Conservation (phyloP, 1,284 basidiomycete species). For the Moniliella sp. region DNA sequence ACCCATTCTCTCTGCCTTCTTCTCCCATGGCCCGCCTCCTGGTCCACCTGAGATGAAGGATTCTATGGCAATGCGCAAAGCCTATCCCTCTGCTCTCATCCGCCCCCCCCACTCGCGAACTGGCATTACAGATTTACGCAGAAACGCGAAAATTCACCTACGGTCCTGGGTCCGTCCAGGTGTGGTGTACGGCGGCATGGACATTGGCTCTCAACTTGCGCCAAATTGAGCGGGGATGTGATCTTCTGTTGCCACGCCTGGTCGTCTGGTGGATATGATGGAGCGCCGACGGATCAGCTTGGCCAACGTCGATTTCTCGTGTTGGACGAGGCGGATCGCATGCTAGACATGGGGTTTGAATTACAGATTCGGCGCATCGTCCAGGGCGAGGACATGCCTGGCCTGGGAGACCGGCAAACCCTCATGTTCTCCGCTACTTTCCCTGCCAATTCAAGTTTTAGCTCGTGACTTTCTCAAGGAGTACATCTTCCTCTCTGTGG, state of each 20-base stretch:
- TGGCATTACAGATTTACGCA: slow-evolving; percentile 36
- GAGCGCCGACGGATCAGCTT: slow-evolving; percentile 34
- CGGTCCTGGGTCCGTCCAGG: slow-evolving; percentile 11
- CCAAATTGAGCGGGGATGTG: too few species aligned
- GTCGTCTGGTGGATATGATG: slow-evolving; percentile 38
- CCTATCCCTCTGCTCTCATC: slow-evolving; percentile 30
- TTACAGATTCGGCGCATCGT: slow-evolving; percentile 26
- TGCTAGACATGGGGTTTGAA: slow-evolving; percentile 35
- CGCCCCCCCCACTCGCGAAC: slow-evolving; percentile 38
- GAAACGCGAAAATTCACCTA: too few species aligned
- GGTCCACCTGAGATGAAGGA: too few species aligned
- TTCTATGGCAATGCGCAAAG: too few species aligned
- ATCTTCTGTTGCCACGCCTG: slow-evolving; percentile 38
- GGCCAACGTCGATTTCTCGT: slow-evolving; percentile 31
- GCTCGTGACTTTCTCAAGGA: slow-evolving; percentile 78
- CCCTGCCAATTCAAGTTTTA: slow-evolving; percentile 68
- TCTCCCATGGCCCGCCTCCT: slow-evolving; percentile 3
- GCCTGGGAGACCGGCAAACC: too few species aligned
- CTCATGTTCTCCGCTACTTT: slow-evolving; percentile 40
- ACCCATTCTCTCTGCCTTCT: slow-evolving; percentile 51
- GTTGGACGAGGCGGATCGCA: slow-evolving; percentile 39
- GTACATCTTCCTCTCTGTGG: slow-evolving; percentile 90
- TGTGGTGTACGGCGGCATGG: slow-evolving; percentile 37
- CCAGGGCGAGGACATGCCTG: slow-evolving; percentile 32
- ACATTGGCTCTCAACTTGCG: slow-evolving; percentile 34